Base-by-base conservation (phyloP, 495 filamentous ascomycete genomes). In the Terfezia claveryi region DNA sequence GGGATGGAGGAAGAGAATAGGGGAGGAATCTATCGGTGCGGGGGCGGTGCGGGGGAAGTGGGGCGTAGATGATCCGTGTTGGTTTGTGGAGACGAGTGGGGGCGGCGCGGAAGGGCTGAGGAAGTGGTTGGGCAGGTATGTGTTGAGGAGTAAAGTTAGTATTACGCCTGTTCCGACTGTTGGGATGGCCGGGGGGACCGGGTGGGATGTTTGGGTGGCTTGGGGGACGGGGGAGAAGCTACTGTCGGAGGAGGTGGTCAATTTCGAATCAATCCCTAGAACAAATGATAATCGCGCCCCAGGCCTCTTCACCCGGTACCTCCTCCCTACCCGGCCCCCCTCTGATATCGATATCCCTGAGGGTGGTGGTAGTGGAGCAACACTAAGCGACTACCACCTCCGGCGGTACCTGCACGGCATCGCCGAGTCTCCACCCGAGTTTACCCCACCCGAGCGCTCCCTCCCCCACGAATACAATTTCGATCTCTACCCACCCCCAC, bases 381-480 rank as follows among this genome's bases (percentile, higher is more conserved):
- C 14, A n/a, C 51, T 63, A 8, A 61, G 66, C 4, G 52, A 57
- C 5, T 89, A 92, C 67, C 78, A 68, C 16, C 66, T 94, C 11
- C 78, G 83, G 1, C 74, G 91, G 17, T 83, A 85, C 51, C 67
- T 91, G 36, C 70, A 74, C 38, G 91, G 92, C 55, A 75, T 98
- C 1, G 70, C 89, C 0, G 91, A 98, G 67, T 91, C 91, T 6
- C 81, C 82, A 62, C 58, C 59, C 0, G 91, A 98, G 71, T 79
- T 98, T 14, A 65, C 76, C 23, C 66, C 70, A 50, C 41, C 41
- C 5, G 82, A 79, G 49, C 67, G 72, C 3, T 79, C 85, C 27
- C 70, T 96, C 50, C 86, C 87, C 20, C 78, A 82, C 59, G 87
- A 95, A 66, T 79, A 71, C 56, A 91, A 94, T 66, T 71, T 94